Base-by-base conservation (phyloP, 106 monocot genomes). In the Vanilla planifolia region DNA sequence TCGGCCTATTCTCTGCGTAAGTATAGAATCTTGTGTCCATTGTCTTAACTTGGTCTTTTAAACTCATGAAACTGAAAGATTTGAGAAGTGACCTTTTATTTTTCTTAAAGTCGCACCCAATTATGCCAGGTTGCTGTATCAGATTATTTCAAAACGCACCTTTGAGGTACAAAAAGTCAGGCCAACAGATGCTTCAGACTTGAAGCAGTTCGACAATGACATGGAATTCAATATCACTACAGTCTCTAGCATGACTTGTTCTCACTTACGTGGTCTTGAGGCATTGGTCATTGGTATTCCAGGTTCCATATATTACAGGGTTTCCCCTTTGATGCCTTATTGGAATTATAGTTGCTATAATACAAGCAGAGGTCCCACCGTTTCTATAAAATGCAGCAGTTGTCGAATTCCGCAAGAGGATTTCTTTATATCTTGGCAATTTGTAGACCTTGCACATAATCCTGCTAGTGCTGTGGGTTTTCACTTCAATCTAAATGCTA, bases 151-250 rank as follows among this genome's bases (percentile, higher is more conserved):
- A 0, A 86, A 86, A 64, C 39, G 80, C 65, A 86, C 67, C 27
- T 73, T 89, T 64, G 86, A 89, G 64, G 80, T 89, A 33, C 77
- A 89, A 52, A 73, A 66, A 71, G 76, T 95, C 37, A 83, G 65
- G 52, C 89, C 94, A 43, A 73, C 82, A 2, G 89, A 89, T 66
- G 75, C 83, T 58, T 80, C 75, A 50, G 89, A 95, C 77, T 75
- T 86, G 29, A 55, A 73, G 16, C 61, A 74, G 8, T 89, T 95
- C 57, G 69, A 76, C 36, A 95, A 95, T 67, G 94, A 95, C 50
- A 71, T 95, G 76, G 89, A 89, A 71, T 89, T 95, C 51, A 89
- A 89, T 61, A 79, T 95, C 32, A 95, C 94, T 19, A 63, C 86
- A 8, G 53, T 95, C 59, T 95, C 94, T 67, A 83, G 89, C 73